phyloP scores from a whole-genome alignment of 148 eudicot genomes.

The Spergularia bocconei region DNA sequence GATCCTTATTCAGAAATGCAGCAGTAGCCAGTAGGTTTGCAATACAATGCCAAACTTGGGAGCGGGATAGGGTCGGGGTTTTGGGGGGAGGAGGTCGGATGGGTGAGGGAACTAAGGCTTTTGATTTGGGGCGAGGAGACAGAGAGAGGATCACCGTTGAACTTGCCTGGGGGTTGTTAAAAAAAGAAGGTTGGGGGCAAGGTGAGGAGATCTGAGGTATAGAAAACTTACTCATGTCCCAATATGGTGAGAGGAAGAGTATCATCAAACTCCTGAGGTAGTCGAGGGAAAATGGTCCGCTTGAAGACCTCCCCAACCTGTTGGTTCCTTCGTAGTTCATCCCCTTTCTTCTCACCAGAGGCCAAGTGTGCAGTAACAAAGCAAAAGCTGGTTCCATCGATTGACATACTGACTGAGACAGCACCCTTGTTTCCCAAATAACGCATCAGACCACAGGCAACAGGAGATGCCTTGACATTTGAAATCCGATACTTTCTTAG shows the following conservation, averaged over 20 bases:
- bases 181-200: too few species aligned
- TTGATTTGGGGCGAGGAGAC: not conserved
- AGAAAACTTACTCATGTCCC: conserved; percentile 49
- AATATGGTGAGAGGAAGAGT: conserved; percentile 40
- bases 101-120: not conserved
- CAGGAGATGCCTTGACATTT: conserved; percentile 45
- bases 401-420: conserved; percentile 64
- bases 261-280: conserved; percentile 41
- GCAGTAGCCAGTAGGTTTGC: not conserved
- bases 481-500: conserved; percentile 42
- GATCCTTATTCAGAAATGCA: not conserved
- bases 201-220: not conserved
- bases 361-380: conserved; percentile 71
- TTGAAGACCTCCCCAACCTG: conserved; percentile 65
- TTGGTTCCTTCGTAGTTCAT: conserved; percentile 61
- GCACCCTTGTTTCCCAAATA: conserved; percentile 49
- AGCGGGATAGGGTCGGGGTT: not conserved
- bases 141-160: too few species aligned
- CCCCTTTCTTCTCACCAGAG: conserved; percentile 76
- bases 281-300: conserved; percentile 42
- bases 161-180: too few species aligned
- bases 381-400: conserved; percentile 66
- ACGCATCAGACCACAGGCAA: conserved; percentile 34
- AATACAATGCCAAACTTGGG: not conserved
- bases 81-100: not conserved